Conservation (phyloP, 2,329 filamentous ascomycete species). For the Ilyonectria sp. region DNA sequence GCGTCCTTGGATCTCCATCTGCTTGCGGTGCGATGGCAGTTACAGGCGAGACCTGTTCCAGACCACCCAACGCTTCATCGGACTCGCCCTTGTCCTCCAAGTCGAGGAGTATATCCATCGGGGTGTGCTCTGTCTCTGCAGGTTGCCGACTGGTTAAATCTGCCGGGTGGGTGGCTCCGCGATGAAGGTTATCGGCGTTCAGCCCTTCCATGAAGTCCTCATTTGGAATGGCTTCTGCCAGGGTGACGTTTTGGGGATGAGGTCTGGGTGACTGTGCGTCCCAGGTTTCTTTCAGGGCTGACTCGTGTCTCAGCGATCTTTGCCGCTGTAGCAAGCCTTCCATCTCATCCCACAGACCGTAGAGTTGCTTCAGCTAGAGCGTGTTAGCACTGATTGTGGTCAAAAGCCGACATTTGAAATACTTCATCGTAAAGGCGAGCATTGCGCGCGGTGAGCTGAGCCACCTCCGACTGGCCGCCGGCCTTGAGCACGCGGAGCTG, state of each 20-base stretch:
- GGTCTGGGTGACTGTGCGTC: neutral
- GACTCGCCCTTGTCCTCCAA: too few species aligned
- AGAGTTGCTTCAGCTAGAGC: constrained; percentile 10
- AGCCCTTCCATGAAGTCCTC: neutral
- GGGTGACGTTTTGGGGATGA: neutral
- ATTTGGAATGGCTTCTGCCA: neutral
- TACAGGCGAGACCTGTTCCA: too few species aligned
- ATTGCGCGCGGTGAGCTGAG: constrained; percentile 21
- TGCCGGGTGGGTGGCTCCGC: too few species aligned
- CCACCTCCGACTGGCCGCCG: neutral
- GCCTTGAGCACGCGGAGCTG: constrained; percentile 22
- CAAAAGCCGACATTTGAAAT: neutral
- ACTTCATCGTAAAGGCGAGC: constrained; percentile 23
- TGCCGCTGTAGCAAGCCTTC: constrained; percentile 18
- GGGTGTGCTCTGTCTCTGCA: too few species aligned
- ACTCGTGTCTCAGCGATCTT: constrained; percentile 8
- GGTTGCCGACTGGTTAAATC: too few species aligned
- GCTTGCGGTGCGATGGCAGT: too few species aligned
- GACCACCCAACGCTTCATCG: too few species aligned
- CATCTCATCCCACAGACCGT: constrained; percentile 26
- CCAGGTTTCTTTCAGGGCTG: neutral
- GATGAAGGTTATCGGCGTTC: neutral
- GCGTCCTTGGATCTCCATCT: too few species aligned
- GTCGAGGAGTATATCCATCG: too few species aligned
- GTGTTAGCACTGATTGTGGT: neutral